Conservation (phyloP, 805 yeast species). For the Ogataea pilisensis region DNA sequence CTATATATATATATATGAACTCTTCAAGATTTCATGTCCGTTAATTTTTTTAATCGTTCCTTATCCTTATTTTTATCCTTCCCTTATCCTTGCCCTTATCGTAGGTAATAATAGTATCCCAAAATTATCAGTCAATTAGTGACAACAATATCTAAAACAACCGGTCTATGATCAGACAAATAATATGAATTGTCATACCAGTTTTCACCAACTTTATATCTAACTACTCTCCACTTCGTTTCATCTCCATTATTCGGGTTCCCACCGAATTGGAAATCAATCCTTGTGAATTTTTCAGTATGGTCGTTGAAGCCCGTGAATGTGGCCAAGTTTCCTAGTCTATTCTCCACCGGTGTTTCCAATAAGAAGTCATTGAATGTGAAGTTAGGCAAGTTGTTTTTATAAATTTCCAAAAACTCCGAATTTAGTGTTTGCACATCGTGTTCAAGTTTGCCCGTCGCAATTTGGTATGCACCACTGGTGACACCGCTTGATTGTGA, state of each 20-base stretch:
- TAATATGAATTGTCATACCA: constrained; percentile 32
- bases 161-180: constrained; percentile 47
- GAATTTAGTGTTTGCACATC: constrained; percentile 11
- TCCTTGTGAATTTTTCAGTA: constrained; percentile 25
- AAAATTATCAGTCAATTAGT: neutral
- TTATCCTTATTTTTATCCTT: too few relatives aligned
- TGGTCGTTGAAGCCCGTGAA: constrained; percentile 36
- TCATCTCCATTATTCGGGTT: constrained; percentile 16
- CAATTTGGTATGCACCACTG: constrained; percentile 30
- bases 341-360: constrained; percentile 20
- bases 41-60: too few relatives aligned
- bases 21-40: too few relatives aligned
- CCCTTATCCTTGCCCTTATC: too few relatives aligned
- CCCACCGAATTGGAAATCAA: constrained; percentile 38
- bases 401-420: constrained; percentile 21
- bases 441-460: constrained; percentile 21
- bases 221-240: constrained; percentile 18
- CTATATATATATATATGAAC: too few relatives aligned
- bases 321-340: constrained; percentile 35
- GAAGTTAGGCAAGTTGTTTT: constrained; percentile 16
- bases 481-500: constrained; percentile 41
- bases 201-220: constrained; percentile 34
- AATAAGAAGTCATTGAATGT: constrained; percentile 27
- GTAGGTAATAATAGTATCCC: too few relatives aligned
- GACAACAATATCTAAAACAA: constrained; percentile 30